Conservation (phyloP, 2,329 filamentous ascomycete genomes). For the Colletotrichum sp. region DNA sequence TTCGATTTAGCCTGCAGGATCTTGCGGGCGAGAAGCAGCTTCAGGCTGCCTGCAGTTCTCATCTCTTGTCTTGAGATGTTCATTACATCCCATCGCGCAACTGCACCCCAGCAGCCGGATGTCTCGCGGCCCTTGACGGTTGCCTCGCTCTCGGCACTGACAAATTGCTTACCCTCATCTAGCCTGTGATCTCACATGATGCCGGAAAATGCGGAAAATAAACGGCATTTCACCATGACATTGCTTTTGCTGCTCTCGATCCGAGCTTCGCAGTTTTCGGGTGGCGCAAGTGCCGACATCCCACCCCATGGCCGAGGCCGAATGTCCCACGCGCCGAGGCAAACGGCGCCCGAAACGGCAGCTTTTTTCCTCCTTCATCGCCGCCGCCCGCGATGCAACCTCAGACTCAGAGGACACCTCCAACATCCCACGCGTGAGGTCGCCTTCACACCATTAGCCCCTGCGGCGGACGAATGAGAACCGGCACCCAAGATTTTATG, state of each 20-base stretch:
- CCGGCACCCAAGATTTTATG: not conserved
- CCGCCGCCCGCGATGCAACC: not conserved
- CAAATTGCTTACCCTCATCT: not conserved
- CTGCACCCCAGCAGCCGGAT: not conserved
- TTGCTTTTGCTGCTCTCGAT: not conserved
- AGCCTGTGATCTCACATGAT: not conserved
- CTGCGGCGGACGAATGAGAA: not conserved
- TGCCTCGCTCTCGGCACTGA: not conserved
- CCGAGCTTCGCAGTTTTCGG: not conserved
- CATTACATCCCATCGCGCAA: not conserved
- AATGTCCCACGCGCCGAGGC: not conserved
- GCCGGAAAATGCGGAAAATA: not conserved
- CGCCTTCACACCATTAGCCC: conserved; percentile 3
- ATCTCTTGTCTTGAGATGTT: not conserved
- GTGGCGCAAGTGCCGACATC: not conserved
- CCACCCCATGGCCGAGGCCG: not conserved
- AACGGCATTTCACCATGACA: not conserved
- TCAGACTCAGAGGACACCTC: not conserved
- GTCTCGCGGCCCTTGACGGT: not conserved
- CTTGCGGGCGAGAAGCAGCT: not conserved
- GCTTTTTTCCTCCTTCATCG: not conserved
- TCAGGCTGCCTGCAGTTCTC: not conserved
- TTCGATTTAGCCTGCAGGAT: not conserved
- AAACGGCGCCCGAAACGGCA: not conserved
- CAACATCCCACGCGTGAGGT: not conserved